phyloP scores from a whole-genome alignment of 192 early-diverging fungal genomes.

The Globomyces pollinis-pini region DNA sequence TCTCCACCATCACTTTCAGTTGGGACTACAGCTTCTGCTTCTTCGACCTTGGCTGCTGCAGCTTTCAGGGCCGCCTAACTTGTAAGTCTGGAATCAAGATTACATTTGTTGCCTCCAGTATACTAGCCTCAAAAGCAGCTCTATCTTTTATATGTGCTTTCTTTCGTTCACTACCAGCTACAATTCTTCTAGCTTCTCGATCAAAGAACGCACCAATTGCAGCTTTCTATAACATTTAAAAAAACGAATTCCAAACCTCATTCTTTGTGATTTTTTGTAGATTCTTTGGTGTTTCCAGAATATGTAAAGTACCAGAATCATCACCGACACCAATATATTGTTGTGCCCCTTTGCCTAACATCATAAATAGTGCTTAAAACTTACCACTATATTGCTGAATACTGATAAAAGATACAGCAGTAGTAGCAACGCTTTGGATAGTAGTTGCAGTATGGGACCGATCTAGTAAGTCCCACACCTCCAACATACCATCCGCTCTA shows the following conservation, averaged over 20 bases:
- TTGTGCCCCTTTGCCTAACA: constrained; percentile 23
- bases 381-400: constrained; percentile 44
- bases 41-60: not conserved
- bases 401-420: constrained; percentile 38
- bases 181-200: constrained; percentile 40
- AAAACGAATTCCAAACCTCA: no score
- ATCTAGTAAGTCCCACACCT: constrained; percentile 59
- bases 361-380: constrained; percentile 11
- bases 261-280: constrained; percentile 44
- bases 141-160: constrained; percentile 31
- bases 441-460: constrained; percentile 42
- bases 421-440: constrained; percentile 41
- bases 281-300: constrained; percentile 52
- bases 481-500: constrained; percentile 47
- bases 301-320: constrained; percentile 57
- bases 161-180: constrained; percentile 34
- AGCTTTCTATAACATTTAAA: constrained; percentile 21
- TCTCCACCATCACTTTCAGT: constrained; percentile 9
- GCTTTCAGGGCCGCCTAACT: constrained; percentile 2
- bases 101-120: constrained; percentile 20
- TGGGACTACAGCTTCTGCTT: constrained; percentile 9
- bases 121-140: constrained; percentile 31
- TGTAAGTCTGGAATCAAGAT: not conserved
- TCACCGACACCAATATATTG: constrained; percentile 58
- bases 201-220: constrained; percentile 45